phyloP scores from a whole-genome alignment of 805 yeast genomes.

The Brettanomyces anomalus region DNA sequence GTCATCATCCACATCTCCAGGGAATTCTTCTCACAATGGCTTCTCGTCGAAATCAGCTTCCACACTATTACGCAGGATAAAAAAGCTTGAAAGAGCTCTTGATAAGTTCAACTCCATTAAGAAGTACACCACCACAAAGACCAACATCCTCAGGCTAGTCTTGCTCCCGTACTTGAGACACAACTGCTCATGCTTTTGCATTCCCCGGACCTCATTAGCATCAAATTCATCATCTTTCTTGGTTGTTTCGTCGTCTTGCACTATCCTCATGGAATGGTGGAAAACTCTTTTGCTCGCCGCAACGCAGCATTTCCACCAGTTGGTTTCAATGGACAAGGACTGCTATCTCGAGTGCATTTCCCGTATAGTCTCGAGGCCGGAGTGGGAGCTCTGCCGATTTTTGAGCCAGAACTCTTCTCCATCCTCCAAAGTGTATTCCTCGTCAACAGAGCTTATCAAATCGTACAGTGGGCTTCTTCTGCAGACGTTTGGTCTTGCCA shows the following conservation, averaged over 20 bases:
- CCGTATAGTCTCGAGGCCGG: slow-evolving; percentile 36
- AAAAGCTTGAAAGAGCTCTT: slow-evolving; percentile 34
- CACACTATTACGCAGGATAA: slow-evolving; percentile 8
- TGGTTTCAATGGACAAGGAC: slow-evolving; percentile 38
- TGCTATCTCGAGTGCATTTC: slow-evolving; percentile 49
- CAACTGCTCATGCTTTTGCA: neutral
- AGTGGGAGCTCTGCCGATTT: slow-evolving; percentile 28
- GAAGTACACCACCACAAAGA: slow-evolving; percentile 29
- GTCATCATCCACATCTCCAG: no score
- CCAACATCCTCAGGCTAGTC: slow-evolving; percentile 39
- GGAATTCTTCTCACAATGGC: no score
- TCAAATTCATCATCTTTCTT: neutral
- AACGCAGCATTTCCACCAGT: slow-evolving; percentile 21
- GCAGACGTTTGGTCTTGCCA: slow-evolving; percentile 45
- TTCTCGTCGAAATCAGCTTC: no score
- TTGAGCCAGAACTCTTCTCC: slow-evolving; percentile 3
- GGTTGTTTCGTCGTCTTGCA: slow-evolving; percentile 1
- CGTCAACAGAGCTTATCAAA: slow-evolving; percentile 10
- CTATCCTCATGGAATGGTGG: slow-evolving; percentile 42
- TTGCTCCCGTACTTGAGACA: slow-evolving; percentile 37
- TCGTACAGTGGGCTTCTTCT: slow-evolving; percentile 30
- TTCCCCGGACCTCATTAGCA: neutral
- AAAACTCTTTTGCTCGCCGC: slow-evolving; percentile 27
- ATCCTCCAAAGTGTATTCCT: slow-evolving; percentile 3
- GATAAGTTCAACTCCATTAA: slow-evolving; percentile 32